A percentile compares a stretch with the other conserved stretches of the same genome.
Conservation (phyloP, 495 filamentous ascomycete species). For the Saxispiralis lemnorum region DNA sequence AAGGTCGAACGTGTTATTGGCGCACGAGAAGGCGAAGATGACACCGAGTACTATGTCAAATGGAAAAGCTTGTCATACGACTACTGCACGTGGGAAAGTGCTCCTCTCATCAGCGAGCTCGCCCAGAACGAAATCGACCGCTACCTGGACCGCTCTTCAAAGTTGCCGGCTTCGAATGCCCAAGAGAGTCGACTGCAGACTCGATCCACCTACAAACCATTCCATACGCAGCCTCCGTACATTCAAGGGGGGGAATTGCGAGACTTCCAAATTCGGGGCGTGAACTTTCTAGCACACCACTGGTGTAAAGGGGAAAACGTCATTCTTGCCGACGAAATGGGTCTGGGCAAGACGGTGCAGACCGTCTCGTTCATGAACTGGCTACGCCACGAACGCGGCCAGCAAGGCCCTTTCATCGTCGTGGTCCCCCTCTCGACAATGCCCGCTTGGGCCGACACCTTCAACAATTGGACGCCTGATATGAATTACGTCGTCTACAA, state of each 20-base stretch:
- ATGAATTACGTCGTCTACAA: conserved; percentile 95
- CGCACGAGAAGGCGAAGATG: conserved; percentile 51
- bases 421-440: conserved; percentile 92
- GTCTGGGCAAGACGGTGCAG: conserved; percentile 93
- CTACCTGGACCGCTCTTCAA: conserved; percentile 62
- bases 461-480: conserved; percentile 91
- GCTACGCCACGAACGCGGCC: conserved; percentile 76
- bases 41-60: conserved; percentile 74
- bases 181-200: conserved; percentile 58
- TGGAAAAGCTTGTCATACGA: conserved; percentile 59
- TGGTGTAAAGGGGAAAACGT: conserved; percentile 86
- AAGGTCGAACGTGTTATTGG: conserved; percentile 86
- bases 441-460: conserved; percentile 93
- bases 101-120: conserved; percentile 50
- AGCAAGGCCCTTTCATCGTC: conserved; percentile 88
- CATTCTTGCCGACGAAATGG: conserved; percentile 97
- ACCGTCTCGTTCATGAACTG: conserved; percentile 94
- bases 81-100: conserved; percentile 83
- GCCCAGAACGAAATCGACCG: conserved; percentile 79
- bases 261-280: conserved; percentile 81
- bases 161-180: conserved; percentile 56
- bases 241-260: conserved; percentile 72
- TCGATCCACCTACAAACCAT: conserved; percentile 50
- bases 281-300: conserved; percentile 89
- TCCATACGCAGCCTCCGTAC: conserved; percentile 64